Evolutionary conservation across 2,329 filamentous ascomycete genomes (phyloP).

Genomic region (Penicillium decumbens): DNA sequence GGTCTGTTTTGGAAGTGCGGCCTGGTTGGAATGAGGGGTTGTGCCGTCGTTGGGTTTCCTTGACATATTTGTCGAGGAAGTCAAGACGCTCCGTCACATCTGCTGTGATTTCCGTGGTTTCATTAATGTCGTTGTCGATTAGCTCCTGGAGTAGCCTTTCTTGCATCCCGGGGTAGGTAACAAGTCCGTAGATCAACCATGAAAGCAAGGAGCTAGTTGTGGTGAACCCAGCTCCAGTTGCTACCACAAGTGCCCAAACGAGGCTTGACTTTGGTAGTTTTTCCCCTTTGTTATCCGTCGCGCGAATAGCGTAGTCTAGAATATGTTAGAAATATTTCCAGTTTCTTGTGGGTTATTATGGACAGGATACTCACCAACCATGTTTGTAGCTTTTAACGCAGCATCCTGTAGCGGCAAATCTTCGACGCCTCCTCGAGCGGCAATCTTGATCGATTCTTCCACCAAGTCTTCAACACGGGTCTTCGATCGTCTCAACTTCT

Average conservation of each 20-base stretch:
- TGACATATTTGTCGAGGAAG: conserved; percentile 48
- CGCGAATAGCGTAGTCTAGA: conserved; percentile 51
- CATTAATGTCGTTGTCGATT: conserved; percentile 46
- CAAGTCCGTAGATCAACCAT: conserved; percentile 54
- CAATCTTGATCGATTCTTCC: conserved; percentile 20
- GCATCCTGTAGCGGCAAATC: conserved; percentile 42
- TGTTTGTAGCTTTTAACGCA: conserved; percentile 38
- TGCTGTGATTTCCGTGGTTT: conserved; percentile 45
- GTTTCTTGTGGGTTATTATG: too few relatives aligned
- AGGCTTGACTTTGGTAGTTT: conserved; percentile 47
- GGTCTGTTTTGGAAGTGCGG: conserved; percentile 53
- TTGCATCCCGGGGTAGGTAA: conserved; percentile 53
- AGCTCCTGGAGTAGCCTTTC: conserved; percentile 56
- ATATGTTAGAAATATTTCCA: neutral
- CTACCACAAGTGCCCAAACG: conserved; percentile 47
- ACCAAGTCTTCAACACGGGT: conserved; percentile 21
- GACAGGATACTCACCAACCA: conserved; percentile 34
- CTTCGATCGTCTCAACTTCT: conserved; percentile 32
- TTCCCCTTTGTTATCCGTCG: conserved; percentile 52
- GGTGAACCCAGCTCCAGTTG: conserved; percentile 57
- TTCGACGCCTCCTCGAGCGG: conserved; percentile 20
- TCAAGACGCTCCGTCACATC: conserved; percentile 48
- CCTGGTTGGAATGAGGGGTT: conserved; percentile 60
- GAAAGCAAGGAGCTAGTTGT: conserved; percentile 57
- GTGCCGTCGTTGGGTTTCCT: conserved; percentile 58